Base-by-base conservation (phyloP, 2,329 filamentous ascomycete genomes). In the Arthrobotrys conoides region DNA sequence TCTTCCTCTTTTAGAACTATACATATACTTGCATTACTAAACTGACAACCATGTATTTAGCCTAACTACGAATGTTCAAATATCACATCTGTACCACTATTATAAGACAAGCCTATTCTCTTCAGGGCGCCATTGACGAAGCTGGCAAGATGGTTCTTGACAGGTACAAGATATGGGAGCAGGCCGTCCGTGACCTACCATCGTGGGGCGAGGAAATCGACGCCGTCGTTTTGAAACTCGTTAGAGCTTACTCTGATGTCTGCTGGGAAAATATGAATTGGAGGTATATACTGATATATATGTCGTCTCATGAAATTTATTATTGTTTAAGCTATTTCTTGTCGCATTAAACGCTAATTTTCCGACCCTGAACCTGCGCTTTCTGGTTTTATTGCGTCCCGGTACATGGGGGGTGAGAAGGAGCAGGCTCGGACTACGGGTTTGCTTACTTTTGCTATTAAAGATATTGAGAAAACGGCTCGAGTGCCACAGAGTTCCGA, bases 191-290 rank as follows among this genome's bases (percentile, higher is more conserved):
- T 6, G 71, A 81, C 5, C 64, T 83, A 67, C 82, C 82, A 3
- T 67, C 69, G 33, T 83, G 80, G 80, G 82, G 82, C 8, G 77
- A 82, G 16, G 66, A 80, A 12, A 72, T 81, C 10, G 82, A 83
- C 55, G 72, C 57, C 10, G 71, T 81, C 20, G 81, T 83, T 4
- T 68, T 81, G 18, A 80, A 49, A n/a, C 82, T 81, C 6, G 55
- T 83, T 9, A 71, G 81, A 14, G 81, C 59, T 0, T 81, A 80
- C 46, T 76, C 80, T 4, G 79, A 80, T 36, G 67, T 83, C n/a
- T 80, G 81, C 3, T 64, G 82, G 14, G 82, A 81, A 0, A 82
- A 80, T 70, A 77, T 82, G 5, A 53, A 81, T 22, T 83, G 82
- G 82, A 82, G 82, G 82, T 82, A 71, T n/a, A 33, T 49, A 5